Conservation (phyloP, 805 yeast genomes). For the Debaryomyces maramus region DNA sequence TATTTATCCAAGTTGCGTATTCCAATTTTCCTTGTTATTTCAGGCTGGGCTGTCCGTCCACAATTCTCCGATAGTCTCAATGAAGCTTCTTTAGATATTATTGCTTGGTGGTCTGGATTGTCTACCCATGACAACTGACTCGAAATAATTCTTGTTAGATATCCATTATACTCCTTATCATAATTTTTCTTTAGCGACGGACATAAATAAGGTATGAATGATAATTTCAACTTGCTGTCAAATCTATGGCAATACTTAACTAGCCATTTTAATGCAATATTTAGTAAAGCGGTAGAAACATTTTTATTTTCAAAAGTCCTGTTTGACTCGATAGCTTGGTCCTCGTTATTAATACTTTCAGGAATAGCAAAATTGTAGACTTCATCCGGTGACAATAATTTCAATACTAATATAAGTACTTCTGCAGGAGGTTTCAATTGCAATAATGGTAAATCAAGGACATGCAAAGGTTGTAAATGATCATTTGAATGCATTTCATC, state of each 20-base stretch:
- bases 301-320: slow-evolving; percentile 33
- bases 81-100: slow-evolving; percentile 57
- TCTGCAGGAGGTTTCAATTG: slow-evolving; percentile 45
- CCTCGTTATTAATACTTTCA: slow-evolving; percentile 5
- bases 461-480: slow-evolving; percentile 42
- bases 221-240: slow-evolving; percentile 20
- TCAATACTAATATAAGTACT: slow-evolving; percentile 46
- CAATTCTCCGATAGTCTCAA: slow-evolving; percentile 73
- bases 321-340: slow-evolving; percentile 10
- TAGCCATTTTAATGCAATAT: slow-evolving; percentile 47
- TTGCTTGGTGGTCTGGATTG: slow-evolving; percentile 30
- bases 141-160: slow-evolving; percentile 51
- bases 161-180: slow-evolving; percentile 43
- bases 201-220: slow-evolving; percentile 27
- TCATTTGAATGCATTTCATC: too few relatives aligned
- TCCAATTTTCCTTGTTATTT: slow-evolving; percentile 58
- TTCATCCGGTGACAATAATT: slow-evolving; percentile 48
- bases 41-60: slow-evolving; percentile 83
- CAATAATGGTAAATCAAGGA: slow-evolving; percentile 61
- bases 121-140: slow-evolving; percentile 49
- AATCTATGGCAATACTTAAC: slow-evolving; percentile 30
- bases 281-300: slow-evolving; percentile 24
- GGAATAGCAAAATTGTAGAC: slow-evolving; percentile 50
- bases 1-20: slow-evolving; percentile 35
- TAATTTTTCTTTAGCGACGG: slow-evolving; percentile 23